These are phyloP conservation scores for Fusarium protoensiforme DNA, from an alignment of 2,329 filamentous ascomycete genomes.

Conservation along the genomic window DNA sequence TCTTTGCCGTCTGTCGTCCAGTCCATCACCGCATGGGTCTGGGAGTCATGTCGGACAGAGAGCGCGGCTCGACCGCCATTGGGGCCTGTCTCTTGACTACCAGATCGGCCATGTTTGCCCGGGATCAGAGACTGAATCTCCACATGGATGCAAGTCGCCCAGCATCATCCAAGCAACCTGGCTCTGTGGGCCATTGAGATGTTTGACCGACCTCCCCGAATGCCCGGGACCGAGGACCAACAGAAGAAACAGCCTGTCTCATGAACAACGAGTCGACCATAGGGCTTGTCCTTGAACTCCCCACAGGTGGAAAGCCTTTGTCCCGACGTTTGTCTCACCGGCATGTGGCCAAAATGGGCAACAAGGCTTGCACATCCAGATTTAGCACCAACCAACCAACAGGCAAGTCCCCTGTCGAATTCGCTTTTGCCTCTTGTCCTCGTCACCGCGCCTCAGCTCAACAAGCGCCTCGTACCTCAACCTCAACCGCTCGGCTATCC, in stretches of 20 bases:
- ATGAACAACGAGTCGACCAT: not conserved
- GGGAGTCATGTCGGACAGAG: constrained; percentile 2
- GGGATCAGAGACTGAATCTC: not conserved
- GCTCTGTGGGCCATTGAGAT: not conserved
- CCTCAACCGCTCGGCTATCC: constrained; percentile 38
- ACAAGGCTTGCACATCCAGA: constrained; percentile 29
- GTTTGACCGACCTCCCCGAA: not conserved
- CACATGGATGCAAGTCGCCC: not conserved
- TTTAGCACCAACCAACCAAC: constrained; percentile 23
- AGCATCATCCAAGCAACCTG: constrained; percentile 10
- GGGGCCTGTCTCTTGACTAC: constrained; percentile 17
- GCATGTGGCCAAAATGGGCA: constrained; percentile 28
- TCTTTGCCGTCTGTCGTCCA: not conserved
- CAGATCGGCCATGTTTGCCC: constrained; percentile 7
- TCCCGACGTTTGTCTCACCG: constrained; percentile 36
- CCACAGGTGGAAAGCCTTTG: constrained; percentile 11
- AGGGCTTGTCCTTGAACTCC: not conserved
- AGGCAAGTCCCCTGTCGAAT: constrained; percentile 27
- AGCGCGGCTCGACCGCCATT: not conserved
- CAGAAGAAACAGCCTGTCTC: not conserved
- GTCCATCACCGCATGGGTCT: constrained; percentile 2
- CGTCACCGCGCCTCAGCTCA: constrained; percentile 22
- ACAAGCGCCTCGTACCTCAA: constrained; percentile 36
- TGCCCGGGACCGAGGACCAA: not conserved
- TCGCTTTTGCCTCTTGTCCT: constrained; percentile 16